phyloP scores from a whole-genome alignment of 345 rosid species.

The Corchorus capsularis region DNA sequence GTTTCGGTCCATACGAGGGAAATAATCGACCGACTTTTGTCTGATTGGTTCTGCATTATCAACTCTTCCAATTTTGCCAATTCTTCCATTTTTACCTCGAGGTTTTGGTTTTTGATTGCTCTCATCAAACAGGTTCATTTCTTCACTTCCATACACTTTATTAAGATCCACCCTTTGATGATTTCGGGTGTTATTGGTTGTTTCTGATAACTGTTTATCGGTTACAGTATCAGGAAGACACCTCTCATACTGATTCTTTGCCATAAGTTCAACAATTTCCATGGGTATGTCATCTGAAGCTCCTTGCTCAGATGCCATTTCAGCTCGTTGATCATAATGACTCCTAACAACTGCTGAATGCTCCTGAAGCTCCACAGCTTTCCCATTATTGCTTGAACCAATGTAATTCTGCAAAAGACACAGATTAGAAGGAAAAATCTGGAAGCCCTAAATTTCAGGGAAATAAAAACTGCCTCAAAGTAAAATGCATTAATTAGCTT shows the following conservation, averaged over 20 bases:
- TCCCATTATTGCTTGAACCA: conserved; percentile 47
- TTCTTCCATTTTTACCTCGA: conserved; percentile 42
- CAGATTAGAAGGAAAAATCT: background rate
- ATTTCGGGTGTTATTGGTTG: conserved; percentile 31
- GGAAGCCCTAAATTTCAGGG: conserved; percentile 1
- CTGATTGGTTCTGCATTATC: conserved; percentile 34
- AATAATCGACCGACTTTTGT: conserved; percentile 42
- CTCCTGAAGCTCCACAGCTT: conserved; percentile 40
- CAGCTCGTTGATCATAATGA: conserved; percentile 40
- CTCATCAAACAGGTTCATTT: conserved; percentile 41
- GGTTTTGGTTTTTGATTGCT: conserved; percentile 40
- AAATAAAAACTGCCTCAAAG: conserved; percentile 7
- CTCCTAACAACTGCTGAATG: conserved; percentile 33
- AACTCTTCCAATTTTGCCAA: conserved; percentile 33
- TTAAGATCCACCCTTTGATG: conserved; percentile 47
- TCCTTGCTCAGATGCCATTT: conserved; percentile 51
- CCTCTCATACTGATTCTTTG: conserved; percentile 86
- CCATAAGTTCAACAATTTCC: conserved; percentile 96
- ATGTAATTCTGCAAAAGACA: conserved; percentile 53
- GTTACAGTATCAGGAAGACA: conserved; percentile 68
- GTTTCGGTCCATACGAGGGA: conserved; percentile 42
- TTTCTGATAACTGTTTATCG: conserved; percentile 43
- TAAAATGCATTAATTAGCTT: background rate
- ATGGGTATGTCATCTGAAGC: conserved; percentile 78
- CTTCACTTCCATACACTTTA: conserved; percentile 40